Conservation (phyloP, 495 filamentous ascomycete species). For the Margaritispora aquatica region DNA sequence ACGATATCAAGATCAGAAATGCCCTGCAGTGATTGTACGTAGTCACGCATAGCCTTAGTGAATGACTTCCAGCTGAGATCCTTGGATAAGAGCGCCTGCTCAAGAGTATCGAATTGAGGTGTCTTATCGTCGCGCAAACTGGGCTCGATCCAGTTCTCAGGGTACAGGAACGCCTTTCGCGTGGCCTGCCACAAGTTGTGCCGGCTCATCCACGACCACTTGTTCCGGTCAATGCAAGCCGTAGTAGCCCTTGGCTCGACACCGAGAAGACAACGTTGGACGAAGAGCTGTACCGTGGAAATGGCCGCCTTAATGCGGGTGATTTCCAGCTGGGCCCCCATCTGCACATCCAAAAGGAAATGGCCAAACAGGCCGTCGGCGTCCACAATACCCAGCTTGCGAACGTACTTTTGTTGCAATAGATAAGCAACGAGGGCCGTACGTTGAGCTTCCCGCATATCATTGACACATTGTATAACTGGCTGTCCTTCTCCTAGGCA, state of each 20-base stretch:
- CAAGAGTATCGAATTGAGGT: conserved; percentile 25
- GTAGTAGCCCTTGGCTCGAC: conserved; percentile 18
- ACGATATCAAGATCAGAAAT: conserved; percentile 21
- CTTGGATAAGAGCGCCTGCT: conserved; percentile 23
- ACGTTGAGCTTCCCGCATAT: no score
- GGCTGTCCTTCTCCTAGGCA: no score
- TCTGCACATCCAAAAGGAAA: conserved; percentile 34
- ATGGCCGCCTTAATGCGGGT: conserved; percentile 34
- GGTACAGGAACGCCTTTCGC: conserved; percentile 32
- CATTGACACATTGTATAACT: no score
- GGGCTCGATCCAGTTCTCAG: conserved; percentile 29
- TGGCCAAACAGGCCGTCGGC: conserved; percentile 26
- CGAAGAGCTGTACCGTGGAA: conserved; percentile 30
- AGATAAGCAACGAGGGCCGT: not conserved
- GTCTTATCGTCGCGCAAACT: conserved; percentile 34
- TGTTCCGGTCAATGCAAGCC: conserved; percentile 15
- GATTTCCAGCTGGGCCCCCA: conserved; percentile 27
- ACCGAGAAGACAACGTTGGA: conserved; percentile 34
- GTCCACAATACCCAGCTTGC: not conserved
- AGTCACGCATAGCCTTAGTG: conserved; percentile 13
- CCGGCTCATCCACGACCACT: no score
- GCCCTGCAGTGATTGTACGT: conserved; percentile 17
- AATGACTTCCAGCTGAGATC: conserved; percentile 17
- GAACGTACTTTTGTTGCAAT: not conserved
- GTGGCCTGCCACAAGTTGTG: no score